Percentiles rank a stretch among this genome's conserved stretches.
Conservation (phyloP, 164 flowering plant species). For the Stephania yunnanensis region DNA sequence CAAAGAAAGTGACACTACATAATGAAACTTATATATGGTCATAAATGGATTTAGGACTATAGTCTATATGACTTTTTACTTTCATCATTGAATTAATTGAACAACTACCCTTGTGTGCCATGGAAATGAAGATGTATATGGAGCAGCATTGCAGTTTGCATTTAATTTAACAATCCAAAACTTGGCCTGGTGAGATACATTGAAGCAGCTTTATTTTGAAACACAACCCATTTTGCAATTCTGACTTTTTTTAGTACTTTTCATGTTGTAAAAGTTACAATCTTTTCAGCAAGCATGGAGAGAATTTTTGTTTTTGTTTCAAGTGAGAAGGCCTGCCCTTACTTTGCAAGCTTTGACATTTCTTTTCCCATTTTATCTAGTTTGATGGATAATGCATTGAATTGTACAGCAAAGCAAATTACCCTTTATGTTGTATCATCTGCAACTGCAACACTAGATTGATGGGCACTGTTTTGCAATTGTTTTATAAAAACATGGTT, state of each 20-base stretch:
- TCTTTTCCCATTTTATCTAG: no score
- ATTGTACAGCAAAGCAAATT: no score
- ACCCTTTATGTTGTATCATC: neutral
- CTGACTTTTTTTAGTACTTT: neutral
- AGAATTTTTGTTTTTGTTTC: neutral
- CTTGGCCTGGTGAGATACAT: neutral
- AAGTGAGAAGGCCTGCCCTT: neutral
- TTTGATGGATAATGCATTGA: no score
- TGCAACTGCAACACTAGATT: slow-evolving; percentile 20
- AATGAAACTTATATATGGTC: neutral
- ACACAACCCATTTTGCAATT: neutral
- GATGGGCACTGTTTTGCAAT: neutral
- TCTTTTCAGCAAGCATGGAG: neutral
- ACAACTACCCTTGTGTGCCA: neutral
- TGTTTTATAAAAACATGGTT: neutral
- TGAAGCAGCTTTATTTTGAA: neutral
- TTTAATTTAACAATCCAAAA: no score
- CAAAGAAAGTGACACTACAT: neutral
- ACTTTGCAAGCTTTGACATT: neutral
- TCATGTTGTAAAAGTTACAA: no score
- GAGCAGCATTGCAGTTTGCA: neutral
- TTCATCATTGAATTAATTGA: neutral
- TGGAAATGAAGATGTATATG: neutral
- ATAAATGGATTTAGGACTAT: neutral
- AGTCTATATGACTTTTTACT: no score